Conservation (phyloP, 768 basidiomycete species). For the Hortiboletus campestris region DNA sequence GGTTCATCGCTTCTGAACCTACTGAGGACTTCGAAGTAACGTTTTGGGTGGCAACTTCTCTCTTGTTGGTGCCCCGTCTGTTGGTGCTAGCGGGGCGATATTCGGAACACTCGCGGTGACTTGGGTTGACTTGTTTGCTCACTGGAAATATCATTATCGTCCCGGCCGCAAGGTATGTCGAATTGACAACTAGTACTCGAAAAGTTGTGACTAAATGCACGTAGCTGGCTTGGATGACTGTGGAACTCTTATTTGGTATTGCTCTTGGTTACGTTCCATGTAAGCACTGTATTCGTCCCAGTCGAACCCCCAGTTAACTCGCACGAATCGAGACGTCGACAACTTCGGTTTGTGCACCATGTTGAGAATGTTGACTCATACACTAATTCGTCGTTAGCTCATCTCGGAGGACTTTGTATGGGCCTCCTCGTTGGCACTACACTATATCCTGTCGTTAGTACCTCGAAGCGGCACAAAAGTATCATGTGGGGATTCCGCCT, state of each 20-base stretch:
- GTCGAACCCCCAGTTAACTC: conserved; percentile 10
- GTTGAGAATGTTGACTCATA: neutral
- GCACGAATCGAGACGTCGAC: conserved; percentile 61
- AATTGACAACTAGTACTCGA: neutral
- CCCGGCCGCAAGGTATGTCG: conserved; percentile 70
- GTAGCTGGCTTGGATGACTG: conserved; percentile 77
- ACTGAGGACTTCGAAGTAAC: conserved; percentile 46
- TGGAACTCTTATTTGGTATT: conserved; percentile 86
- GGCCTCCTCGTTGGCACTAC: conserved; percentile 79
- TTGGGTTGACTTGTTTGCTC: conserved; percentile 88
- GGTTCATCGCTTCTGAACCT: neutral
- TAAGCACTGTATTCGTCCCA: conserved; percentile 35
- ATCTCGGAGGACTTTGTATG: conserved; percentile 86
- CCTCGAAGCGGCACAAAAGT: conserved; percentile 65
- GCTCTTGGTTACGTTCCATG: conserved; percentile 84
- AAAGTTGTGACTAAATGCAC: neutral
- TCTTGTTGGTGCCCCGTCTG: conserved; percentile 81
- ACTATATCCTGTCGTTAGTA: conserved; percentile 88
- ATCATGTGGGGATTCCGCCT: conserved; percentile 75
- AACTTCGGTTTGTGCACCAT: conserved; percentile 66
- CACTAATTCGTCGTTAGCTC: conserved; percentile 48
- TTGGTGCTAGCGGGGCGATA: conserved; percentile 92
- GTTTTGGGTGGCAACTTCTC: conserved; percentile 93
- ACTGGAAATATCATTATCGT: conserved; percentile 86
- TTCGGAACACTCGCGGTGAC: conserved; percentile 84